Evolutionary conservation across 106 monocot species (phyloP).

Genomic region (Iris macrosiphon): DNA sequence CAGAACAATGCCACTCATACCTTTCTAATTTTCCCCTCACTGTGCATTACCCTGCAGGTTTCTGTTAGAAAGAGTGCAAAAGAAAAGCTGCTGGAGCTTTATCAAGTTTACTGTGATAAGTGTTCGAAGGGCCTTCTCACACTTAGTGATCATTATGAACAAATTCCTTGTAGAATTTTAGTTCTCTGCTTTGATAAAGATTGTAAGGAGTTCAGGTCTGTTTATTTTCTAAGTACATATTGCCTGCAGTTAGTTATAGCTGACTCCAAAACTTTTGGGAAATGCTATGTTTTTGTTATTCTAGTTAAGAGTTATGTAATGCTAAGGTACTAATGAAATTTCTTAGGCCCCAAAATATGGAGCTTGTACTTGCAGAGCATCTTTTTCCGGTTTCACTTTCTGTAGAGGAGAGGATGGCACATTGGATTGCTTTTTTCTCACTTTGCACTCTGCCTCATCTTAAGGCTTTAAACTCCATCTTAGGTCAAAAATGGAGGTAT

Average conservation of each 20-base stretch:
- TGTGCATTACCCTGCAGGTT: constrained; percentile 31
- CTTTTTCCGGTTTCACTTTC: constrained; percentile 76
- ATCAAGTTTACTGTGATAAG: constrained; percentile 63
- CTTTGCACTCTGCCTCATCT: constrained; percentile 48
- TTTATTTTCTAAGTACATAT: background rate
- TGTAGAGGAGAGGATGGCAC: constrained; percentile 47
- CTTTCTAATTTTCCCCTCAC: background rate
- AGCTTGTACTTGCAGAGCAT: constrained; percentile 68
- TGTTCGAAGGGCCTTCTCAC: constrained; percentile 48
- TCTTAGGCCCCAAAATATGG: constrained; percentile 73
- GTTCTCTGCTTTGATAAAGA: constrained; percentile 79
- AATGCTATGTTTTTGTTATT: too few species aligned
- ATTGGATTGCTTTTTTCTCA: constrained; percentile 72
- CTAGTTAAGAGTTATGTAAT: background rate
- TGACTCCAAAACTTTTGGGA: too few species aligned
- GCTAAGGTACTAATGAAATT: constrained; percentile 4
- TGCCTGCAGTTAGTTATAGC: too few species aligned
- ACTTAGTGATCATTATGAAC: constrained; percentile 52
- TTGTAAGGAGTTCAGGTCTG: constrained; percentile 74
- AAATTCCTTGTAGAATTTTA: constrained; percentile 82
- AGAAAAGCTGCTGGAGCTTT: constrained; percentile 70
- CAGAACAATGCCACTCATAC: too few species aligned
- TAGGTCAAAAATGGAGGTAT: constrained; percentile 76
- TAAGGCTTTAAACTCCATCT: constrained; percentile 55
- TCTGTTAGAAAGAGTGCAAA: constrained; percentile 68